These are phyloP conservation scores for Epichloe brachyelytri DNA, from an alignment of 2,329 filamentous ascomycete genomes.

Conservation along the genomic window DNA sequence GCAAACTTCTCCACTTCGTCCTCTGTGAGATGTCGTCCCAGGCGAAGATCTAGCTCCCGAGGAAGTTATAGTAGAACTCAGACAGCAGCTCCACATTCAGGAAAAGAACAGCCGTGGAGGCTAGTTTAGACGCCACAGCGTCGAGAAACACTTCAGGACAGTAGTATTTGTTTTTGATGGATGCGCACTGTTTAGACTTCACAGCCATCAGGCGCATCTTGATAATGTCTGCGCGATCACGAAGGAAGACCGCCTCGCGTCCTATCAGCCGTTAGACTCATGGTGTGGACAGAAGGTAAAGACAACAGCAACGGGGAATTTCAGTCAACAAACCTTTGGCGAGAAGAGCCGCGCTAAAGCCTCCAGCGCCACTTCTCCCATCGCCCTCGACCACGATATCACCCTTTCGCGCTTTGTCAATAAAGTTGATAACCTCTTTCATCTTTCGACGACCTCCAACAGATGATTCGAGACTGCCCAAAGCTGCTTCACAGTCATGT, in stretches of 20 bases:
- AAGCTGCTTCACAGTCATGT: slow-evolving; percentile 65
- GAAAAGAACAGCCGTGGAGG: slow-evolving; percentile 89
- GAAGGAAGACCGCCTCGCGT: slow-evolving; percentile 85
- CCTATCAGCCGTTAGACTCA: slow-evolving; percentile 37
- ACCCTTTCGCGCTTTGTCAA: slow-evolving; percentile 79
- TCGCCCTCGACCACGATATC: slow-evolving; percentile 78
- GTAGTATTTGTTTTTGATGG: slow-evolving; percentile 81
- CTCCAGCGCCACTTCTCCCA: slow-evolving; percentile 72
- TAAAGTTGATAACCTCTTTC: slow-evolving; percentile 78
- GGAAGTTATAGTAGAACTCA: slow-evolving; percentile 97
- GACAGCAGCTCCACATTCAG: slow-evolving; percentile 92
- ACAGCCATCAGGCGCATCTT: slow-evolving; percentile 80
- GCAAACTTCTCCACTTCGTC: slow-evolving; percentile 83
- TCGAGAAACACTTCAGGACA: slow-evolving; percentile 98
- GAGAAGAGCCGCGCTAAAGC: slow-evolving; percentile 82
- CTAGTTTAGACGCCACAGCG: slow-evolving; percentile 87
- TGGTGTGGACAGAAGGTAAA: neutral
- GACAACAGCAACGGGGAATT: neutral
- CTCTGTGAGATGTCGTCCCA: slow-evolving; percentile 67
- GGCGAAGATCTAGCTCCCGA: slow-evolving; percentile 73
- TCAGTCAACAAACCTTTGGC: slow-evolving; percentile 49
- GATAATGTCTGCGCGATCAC: slow-evolving; percentile 79
- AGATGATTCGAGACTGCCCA: slow-evolving; percentile 59
- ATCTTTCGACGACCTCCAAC: slow-evolving; percentile 77
- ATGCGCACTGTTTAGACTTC: slow-evolving; percentile 80